phyloP scores from a whole-genome alignment of 1,139 yeast species.

The Debaryomycetaceae sp. region DNA sequence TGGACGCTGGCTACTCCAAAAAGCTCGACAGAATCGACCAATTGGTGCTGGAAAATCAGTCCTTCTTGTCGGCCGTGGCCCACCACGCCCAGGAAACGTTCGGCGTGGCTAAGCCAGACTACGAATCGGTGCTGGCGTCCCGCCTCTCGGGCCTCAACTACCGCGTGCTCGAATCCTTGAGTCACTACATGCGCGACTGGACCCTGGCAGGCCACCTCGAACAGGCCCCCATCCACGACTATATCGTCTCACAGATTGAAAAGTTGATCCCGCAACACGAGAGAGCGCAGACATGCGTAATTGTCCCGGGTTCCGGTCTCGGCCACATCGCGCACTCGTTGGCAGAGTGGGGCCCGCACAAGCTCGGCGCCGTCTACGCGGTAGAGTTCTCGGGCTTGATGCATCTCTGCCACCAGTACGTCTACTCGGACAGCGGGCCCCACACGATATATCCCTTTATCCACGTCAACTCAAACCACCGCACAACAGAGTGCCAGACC shows the following conservation, averaged over 20 bases:
- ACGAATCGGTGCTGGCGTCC: slow-evolving; percentile 18
- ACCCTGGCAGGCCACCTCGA: slow-evolving; percentile 33
- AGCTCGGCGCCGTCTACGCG: slow-evolving; percentile 44
- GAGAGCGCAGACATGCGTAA: slow-evolving; percentile 30
- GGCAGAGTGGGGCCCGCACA: slow-evolving; percentile 19
- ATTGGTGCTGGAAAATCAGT: slow-evolving; percentile 33
- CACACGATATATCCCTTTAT: slow-evolving; percentile 48
- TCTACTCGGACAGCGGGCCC: slow-evolving; percentile 18
- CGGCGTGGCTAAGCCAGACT: slow-evolving; percentile 26
- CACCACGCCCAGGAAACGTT: slow-evolving; percentile 26
- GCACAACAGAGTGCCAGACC: slow-evolving; percentile 38
- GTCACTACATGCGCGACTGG: slow-evolving; percentile 76
- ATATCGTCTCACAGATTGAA: slow-evolving; percentile 26
- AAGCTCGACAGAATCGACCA: slow-evolving; percentile 39
- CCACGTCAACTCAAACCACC: slow-evolving; percentile 66
- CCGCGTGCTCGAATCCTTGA: slow-evolving; percentile 57
- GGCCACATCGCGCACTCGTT: slow-evolving; percentile 63
- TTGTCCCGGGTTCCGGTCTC: slow-evolving; percentile 75
- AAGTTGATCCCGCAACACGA: slow-evolving; percentile 14
- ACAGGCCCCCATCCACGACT: slow-evolving; percentile 40
- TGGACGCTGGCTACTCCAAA: slow-evolving; percentile 42
- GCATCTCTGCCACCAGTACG: slow-evolving; percentile 52
- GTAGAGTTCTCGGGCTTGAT: slow-evolving; percentile 65
- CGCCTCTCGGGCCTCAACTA: slow-evolving; percentile 27
- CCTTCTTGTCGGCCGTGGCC: slow-evolving; percentile 34